Evolutionary conservation across 352 stramenopile genomes (phyloP).

Genomic region (Phytopythium vexans): DNA sequence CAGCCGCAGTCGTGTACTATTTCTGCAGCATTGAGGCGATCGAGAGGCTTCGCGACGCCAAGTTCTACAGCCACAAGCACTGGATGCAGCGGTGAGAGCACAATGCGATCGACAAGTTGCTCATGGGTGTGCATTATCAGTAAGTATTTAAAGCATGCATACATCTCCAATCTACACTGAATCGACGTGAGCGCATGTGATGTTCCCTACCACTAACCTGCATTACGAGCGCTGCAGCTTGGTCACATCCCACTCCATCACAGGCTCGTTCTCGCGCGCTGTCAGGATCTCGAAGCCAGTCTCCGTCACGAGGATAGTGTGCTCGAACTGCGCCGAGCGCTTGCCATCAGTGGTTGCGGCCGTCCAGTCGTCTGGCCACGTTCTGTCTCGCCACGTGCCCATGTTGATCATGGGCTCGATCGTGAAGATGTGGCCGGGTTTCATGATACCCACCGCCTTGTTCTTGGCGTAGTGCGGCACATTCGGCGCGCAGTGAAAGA

Average conservation of each 20-base stretch:
- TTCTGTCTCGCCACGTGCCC: slow-evolving; percentile 80
- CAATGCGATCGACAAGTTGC: neutral
- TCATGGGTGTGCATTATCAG: no score
- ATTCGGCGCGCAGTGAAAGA: slow-evolving; percentile 97
- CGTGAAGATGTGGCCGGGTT: slow-evolving; percentile 96
- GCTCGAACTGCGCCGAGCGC: slow-evolving; percentile 94
- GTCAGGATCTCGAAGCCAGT: slow-evolving; percentile 96
- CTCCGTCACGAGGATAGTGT: slow-evolving; percentile 96
- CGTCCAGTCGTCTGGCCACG: slow-evolving; percentile 97
- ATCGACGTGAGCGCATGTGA: neutral
- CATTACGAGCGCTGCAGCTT: slow-evolving; percentile 56
- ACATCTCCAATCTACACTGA: neutral
- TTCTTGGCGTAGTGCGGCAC: slow-evolving; percentile 97
- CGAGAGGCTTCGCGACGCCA: slow-evolving; percentile 44
- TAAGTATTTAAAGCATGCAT: neutral
- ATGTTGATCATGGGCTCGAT: slow-evolving; percentile 99
- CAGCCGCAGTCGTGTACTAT: slow-evolving; percentile 52
- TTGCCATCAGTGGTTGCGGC: slow-evolving; percentile 93
- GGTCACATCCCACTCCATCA: slow-evolving; percentile 74
- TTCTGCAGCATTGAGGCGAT: slow-evolving; percentile 43
- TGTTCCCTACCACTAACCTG: neutral
- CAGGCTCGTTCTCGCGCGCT: slow-evolving; percentile 64
- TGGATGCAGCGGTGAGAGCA: slow-evolving; percentile 28
- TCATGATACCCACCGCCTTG: slow-evolving; percentile 95
- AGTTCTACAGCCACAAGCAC: slow-evolving; percentile 58